Percentiles rank a stretch among this genome's conserved stretches.
phyloP scores from a whole-genome alignment of 257 asterid genomes.

The Solanum ossicruentum region DNA sequence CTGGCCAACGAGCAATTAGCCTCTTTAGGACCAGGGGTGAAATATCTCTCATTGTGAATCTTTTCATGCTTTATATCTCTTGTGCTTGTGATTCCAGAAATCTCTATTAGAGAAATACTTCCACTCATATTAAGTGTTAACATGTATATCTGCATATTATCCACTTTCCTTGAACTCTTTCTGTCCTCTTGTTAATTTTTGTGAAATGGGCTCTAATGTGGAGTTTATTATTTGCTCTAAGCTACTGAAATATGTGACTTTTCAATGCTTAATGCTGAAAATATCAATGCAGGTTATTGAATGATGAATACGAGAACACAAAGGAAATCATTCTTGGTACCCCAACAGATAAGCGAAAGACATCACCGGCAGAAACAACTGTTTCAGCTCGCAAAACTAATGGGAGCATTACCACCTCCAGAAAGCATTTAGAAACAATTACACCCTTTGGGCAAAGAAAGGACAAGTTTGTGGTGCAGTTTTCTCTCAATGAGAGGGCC shows the following conservation, averaged over 20 bases:
- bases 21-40: neutral
- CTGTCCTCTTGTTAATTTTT: neutral
- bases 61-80: neutral
- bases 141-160: neutral
- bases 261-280: neutral
- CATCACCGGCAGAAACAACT: conserved; percentile 16
- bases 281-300: conserved; percentile 39
- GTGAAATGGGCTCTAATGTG: neutral
- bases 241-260: neutral
- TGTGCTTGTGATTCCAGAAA: neutral
- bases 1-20: neutral
- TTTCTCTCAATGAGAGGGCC: conserved; percentile 46
- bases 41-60: neutral
- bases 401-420: conserved; percentile 43
- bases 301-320: conserved; percentile 40
- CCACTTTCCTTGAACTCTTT: neutral
- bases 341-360: conserved; percentile 32
- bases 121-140: neutral
- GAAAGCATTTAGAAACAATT: conserved; percentile 44
- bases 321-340: conserved; percentile 37
- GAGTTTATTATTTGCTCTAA: neutral
- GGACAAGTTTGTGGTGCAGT: conserved; percentile 70
- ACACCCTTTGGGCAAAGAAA: conserved; percentile 89
- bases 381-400: conserved; percentile 42
- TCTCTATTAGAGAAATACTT: neutral